Evolutionary conservation across 2,329 filamentous ascomycete genomes (phyloP).

Genomic region (Metarhizium sp.): DNA sequence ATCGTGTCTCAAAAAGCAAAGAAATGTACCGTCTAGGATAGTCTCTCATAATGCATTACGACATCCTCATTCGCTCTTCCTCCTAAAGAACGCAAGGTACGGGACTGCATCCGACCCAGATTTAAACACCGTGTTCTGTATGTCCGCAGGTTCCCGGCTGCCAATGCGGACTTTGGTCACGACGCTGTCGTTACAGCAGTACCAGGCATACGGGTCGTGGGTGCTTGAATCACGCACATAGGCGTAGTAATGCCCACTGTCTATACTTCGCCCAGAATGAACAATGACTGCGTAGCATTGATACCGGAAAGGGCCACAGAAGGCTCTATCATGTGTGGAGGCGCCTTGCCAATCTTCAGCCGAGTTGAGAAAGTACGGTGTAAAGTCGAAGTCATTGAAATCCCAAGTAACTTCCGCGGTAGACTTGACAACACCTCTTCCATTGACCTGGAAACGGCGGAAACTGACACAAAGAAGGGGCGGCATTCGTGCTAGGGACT

Average conservation of each 20-base stretch:
- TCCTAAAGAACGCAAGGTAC: slow-evolving; percentile 37
- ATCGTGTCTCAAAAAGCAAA: not conserved
- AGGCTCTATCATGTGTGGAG: slow-evolving; percentile 26
- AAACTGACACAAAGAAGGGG: slow-evolving; percentile 71
- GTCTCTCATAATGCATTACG: not conserved
- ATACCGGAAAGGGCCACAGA: slow-evolving; percentile 57
- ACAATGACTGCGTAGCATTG: slow-evolving; percentile 79
- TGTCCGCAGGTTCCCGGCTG: slow-evolving; percentile 22
- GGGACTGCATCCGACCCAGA: slow-evolving; percentile 28
- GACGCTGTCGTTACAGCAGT: slow-evolving; percentile 36
- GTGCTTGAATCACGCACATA: slow-evolving; percentile 51
- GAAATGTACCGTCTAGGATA: not conserved
- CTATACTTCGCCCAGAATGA: slow-evolving; percentile 59
- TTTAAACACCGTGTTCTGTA: slow-evolving; percentile 29
- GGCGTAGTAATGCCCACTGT: slow-evolving; percentile 72
- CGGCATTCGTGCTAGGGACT: slow-evolving; percentile 70
- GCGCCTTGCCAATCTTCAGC: slow-evolving; percentile 17
- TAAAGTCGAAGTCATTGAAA: slow-evolving; percentile 55
- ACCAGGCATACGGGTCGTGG: slow-evolving; percentile 36
- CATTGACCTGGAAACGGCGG: slow-evolving; percentile 43
- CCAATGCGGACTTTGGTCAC: slow-evolving; percentile 34
- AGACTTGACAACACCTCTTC: slow-evolving; percentile 48
- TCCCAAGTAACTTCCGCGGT: slow-evolving; percentile 68
- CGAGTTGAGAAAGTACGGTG: slow-evolving; percentile 30
- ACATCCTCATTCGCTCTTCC: slow-evolving; percentile 18